Evolutionary conservation across 352 stramenopile genomes (phyloP), one percentile per base, ranked within the genome.

Genomic region (Pythium rishiriense): DNA sequence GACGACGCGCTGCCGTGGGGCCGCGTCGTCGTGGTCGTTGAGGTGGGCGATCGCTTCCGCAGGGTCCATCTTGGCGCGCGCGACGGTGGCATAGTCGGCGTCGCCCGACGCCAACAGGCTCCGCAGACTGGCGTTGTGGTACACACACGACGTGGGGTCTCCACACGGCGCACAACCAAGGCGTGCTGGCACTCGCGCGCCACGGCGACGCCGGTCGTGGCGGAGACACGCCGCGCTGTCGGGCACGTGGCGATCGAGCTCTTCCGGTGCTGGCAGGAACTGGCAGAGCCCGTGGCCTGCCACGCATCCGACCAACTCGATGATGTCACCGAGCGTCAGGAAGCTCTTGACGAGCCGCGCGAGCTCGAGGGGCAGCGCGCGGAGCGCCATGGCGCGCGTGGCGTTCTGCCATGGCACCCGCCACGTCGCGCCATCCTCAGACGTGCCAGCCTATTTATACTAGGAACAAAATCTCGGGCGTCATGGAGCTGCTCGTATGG

Each of bases 341-440:
- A 59, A 72, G 43, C 19, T 17, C 19, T 17, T 19, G 15, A 71
- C n/a, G 24, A 42, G 19, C 5, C 54, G 24, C 14, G 50, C 58
- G n/a, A 71, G 28, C 15, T 71, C 64, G 1, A 10, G 26, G 11
- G 64, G 64, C 48, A 70, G 56, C 22, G 26, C 19, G 8, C 22
- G 17, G 19, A 69, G 55, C 35, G 28, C 35, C 60, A 60, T 52
- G 14, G 25, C 25, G n/a, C n/a, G n/a, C 29, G 19, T 25, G 17
- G 14, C 15, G 37, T 43, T 4, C 37, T 43, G 4, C 42, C 42
- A 48, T 14, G n/a, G n/a, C 43, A 21, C 11, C 37, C 19, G 19
- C 14, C 37, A n/a, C n/a, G n/a, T n/a, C n/a, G n/a, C n/a, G 33
- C 24, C 46, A 52, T 52, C 46, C 46, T 52, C 46, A 31, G 46